Percentiles rank a stretch among this genome's conserved stretches.
Evolutionary conservation across 768 basidiomycete genomes (phyloP).

Genomic region (Auriscalpium orientale): DNA sequence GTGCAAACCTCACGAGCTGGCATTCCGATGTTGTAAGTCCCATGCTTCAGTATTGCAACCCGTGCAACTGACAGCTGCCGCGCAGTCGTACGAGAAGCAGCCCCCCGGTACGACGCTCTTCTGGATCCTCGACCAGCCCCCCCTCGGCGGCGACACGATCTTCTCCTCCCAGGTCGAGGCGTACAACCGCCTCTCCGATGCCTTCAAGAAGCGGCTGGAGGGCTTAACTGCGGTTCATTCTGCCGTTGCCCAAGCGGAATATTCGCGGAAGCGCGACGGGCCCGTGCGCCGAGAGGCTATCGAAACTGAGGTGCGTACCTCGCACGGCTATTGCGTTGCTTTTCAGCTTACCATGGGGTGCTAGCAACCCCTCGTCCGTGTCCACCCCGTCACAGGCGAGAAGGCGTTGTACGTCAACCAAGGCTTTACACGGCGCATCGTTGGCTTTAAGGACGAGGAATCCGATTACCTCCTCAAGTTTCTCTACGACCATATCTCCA

Average conservation of each 20-base stretch:
- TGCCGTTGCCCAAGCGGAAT: constrained; percentile 36
- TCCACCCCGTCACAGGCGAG: constrained; percentile 56
- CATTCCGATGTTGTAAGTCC: constrained; percentile 46
- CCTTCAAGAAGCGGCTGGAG: constrained; percentile 49
- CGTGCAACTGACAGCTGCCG: background rate
- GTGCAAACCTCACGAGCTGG: constrained; percentile 38
- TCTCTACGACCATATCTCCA: constrained; percentile 44
- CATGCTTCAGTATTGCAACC: background rate
- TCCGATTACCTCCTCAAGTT: constrained; percentile 48
- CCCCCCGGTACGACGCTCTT: constrained; percentile 50
- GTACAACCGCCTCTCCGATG: constrained; percentile 50
- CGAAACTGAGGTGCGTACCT: constrained; percentile 34
- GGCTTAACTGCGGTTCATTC: constrained; percentile 51
- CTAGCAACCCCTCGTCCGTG: constrained; percentile 48
- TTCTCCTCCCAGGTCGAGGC: constrained; percentile 40
- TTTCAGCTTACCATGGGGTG: constrained; percentile 39
- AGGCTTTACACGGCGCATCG: constrained; percentile 46
- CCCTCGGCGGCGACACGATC: constrained; percentile 37
- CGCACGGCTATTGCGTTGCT: constrained; percentile 47
- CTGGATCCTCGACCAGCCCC: constrained; percentile 42
- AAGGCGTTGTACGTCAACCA: constrained; percentile 54
- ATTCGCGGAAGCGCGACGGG: constrained; percentile 2
- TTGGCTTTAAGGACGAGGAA: constrained; percentile 48
- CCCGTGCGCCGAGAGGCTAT: constrained; percentile 11
- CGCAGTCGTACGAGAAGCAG: constrained; percentile 55